Evolutionary conservation across 2,329 filamentous ascomycete genomes (phyloP), one percentile per base, ranked within the genome.

Genomic region (Trichoderma asperellum): DNA sequence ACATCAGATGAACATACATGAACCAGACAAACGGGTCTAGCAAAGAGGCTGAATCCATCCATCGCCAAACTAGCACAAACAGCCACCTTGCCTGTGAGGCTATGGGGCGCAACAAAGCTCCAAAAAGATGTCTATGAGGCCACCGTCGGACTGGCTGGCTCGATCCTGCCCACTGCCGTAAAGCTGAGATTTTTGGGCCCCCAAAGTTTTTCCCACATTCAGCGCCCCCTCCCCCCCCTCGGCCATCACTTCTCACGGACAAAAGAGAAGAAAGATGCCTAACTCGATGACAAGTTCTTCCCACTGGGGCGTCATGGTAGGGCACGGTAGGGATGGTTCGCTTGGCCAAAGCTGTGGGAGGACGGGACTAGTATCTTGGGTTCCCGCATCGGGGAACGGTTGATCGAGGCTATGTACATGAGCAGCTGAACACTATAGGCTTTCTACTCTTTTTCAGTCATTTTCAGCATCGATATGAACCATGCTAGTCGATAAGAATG

Each of bases 201-300:
- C 43, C 43, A 47, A 47, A 21, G 4, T 21, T 10, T 21, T n/a
- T 21, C 43, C 43, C n/a, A n/a, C 43, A 35, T 57, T 52, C 62
- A 65, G 32, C 24, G 21, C 62, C 16, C 52, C 8, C 27, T 52
- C 24, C 34, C 49, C 49, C 10, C n/a, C 60, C 53, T 57, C 62
- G 62, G 62, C 62, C 62, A 65, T 65, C 62, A 65, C 62, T 65
- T 56, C 8, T 65, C 52, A 43, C 62, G 52, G 49, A 57, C 16
- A 40, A 47, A 47, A 18, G 18, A 65, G n/a, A 65, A 55, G 27
- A 40, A 27, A 55, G 52, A 56, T 65, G 62, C 62, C 62, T 65
- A 65, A 56, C 62, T 29, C 47, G 61, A 63, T 63, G 34, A 40
- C 61, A 27, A 24, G 6, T 63, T 34, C 24, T 37, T 37, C 37